A percentile compares a stretch with the other conserved stretches of the same genome.
These are phyloP conservation scores for Globisporangium heterothallicum DNA, from an alignment of 352 stramenopile species.

Conservation along the genomic window DNA sequence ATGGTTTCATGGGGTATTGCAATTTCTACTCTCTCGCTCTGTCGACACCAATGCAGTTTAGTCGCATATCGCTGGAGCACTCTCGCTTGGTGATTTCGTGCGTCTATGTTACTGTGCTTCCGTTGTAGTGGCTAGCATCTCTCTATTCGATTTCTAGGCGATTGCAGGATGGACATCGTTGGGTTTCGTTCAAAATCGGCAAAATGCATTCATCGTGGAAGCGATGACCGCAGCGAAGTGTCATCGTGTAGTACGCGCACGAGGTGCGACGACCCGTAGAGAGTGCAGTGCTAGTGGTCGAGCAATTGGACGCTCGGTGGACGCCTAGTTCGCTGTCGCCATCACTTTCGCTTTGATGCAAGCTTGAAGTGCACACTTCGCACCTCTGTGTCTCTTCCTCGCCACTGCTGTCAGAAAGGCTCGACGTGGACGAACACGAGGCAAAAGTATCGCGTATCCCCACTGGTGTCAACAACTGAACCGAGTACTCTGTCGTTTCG, in stretches of 20 bases:
- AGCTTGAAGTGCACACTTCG: constrained; percentile 3
- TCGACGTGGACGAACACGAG: constrained; percentile 5
- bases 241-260: constrained; percentile 1
- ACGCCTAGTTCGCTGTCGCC: constrained; percentile 1
- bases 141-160: background rate
- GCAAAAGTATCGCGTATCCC: background rate
- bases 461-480: constrained; percentile 1
- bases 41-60: no score
- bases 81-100: no score
- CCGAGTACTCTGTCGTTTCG: constrained; percentile 3
- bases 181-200: constrained; percentile 1
- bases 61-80: no score
- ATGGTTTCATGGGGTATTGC: no score
- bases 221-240: background rate
- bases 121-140: background rate
- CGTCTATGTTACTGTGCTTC: constrained; percentile 6
- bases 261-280: background rate
- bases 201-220: background rate
- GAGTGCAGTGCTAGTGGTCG: no score
- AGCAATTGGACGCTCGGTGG: no score
- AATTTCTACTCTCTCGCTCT: no score
- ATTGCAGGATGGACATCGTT: background rate
- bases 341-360: background rate
- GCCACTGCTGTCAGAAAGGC: background rate
- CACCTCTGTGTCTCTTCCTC: background rate